Conservation (phyloP, 768 basidiomycete genomes). For the Chalciporus chontae region DNA sequence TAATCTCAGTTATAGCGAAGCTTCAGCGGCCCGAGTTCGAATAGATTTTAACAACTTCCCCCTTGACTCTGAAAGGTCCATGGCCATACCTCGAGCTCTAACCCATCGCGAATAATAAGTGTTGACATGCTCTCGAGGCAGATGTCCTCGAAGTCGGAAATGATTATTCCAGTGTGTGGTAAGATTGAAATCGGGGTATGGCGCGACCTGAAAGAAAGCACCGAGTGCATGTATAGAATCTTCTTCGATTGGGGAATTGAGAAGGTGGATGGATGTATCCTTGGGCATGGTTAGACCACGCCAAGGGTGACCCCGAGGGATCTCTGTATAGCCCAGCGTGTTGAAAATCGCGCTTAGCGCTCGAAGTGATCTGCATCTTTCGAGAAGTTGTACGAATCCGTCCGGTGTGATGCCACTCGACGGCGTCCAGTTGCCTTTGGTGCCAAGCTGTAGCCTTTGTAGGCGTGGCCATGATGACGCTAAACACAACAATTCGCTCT, state of each 20-base stretch:
- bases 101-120: slow-evolving; percentile 5
- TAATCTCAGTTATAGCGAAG: too few species aligned
- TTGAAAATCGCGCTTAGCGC: slow-evolving; percentile 4
- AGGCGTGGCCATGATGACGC: slow-evolving; percentile 16
- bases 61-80: neutral
- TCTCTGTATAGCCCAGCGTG: slow-evolving; percentile 6
- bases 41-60: slow-evolving; percentile 1
- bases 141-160: neutral
- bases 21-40: neutral
- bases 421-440: neutral
- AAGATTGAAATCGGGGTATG: slow-evolving; percentile 3
- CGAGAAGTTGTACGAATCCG: slow-evolving; percentile 11
- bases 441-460: neutral
- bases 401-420: slow-evolving; percentile 7
- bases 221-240: slow-evolving; percentile 8
- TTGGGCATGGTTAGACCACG: slow-evolving; percentile 2
- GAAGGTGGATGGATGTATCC: neutral
- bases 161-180: slow-evolving; percentile 1
- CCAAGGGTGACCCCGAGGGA: slow-evolving; percentile 11
- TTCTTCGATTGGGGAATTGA: slow-evolving; percentile 1
- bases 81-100: neutral
- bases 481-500: slow-evolving; percentile 6
- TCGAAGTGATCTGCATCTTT: slow-evolving; percentile 12
- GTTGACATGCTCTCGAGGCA: neutral
- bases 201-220: slow-evolving; percentile 10